phyloP scores from a whole-genome alignment of 768 basidiomycete species.

The Termitomyces sp. region DNA sequence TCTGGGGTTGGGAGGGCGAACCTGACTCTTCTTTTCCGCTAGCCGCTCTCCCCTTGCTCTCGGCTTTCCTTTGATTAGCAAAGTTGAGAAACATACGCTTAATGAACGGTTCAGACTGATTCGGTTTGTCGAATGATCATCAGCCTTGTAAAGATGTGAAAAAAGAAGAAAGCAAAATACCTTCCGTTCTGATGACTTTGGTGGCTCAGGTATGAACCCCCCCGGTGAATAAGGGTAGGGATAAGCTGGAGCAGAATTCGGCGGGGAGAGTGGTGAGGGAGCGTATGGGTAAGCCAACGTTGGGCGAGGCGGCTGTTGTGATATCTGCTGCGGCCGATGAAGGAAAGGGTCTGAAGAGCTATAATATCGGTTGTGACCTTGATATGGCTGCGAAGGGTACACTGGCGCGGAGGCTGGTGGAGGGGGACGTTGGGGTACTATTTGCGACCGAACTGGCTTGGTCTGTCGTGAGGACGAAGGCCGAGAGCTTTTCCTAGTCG shows the following conservation, averaged over 20 bases:
- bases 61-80: neutral
- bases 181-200: neutral
- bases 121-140: neutral
- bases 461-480: neutral
- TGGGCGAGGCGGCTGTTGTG: neutral
- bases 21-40: neutral
- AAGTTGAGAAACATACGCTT: conserved; percentile 2
- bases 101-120: neutral
- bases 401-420: neutral
- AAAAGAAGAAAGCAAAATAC: neutral
- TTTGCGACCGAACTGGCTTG: conserved; percentile 1
- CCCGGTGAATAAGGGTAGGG: neutral
- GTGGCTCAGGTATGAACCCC: neutral
- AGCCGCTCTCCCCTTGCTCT: neutral
- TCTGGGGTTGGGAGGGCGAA: neutral
- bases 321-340: neutral
- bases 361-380: neutral
- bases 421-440: neutral
- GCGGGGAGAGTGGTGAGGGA: conserved; percentile 2
- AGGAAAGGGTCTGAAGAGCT: neutral
- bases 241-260: conserved; percentile 4
- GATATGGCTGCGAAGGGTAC: neutral
- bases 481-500: neutral
- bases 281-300: neutral
- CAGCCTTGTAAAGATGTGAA: neutral